Percentiles rank a stretch among this genome's conserved stretches.
Conservation (phyloP, 345 rosid species). For the Eucalyptus caleyi region DNA sequence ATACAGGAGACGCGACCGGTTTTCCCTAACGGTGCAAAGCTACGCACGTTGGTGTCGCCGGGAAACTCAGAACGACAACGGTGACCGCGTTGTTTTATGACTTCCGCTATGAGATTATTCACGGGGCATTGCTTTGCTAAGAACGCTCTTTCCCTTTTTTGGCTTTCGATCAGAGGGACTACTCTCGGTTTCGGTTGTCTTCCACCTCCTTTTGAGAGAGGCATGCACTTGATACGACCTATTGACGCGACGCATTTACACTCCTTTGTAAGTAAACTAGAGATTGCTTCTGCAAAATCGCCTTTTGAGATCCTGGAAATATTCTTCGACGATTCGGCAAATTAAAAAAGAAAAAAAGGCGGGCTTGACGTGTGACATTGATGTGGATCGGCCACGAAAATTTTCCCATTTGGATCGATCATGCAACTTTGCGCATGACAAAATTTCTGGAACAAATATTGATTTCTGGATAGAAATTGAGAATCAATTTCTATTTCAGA, state of each 20-base stretch:
- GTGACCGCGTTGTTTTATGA: background rate
- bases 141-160: background rate
- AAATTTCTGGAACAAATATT: no score
- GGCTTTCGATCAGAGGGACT: background rate
- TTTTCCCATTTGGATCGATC: background rate
- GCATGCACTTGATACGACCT: background rate
- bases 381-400: background rate
- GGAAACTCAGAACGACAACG: background rate
- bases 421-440: background rate
- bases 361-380: background rate
- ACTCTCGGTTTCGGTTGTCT: background rate
- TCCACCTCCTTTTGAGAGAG: background rate
- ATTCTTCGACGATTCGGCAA: background rate
- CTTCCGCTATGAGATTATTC: background rate
- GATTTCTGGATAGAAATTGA: no score
- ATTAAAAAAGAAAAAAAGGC: background rate
- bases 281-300: background rate
- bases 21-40: background rate
- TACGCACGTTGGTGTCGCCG: background rate
- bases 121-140: background rate
- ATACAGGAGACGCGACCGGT: background rate
- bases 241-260: background rate
- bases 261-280: background rate
- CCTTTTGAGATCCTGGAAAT: background rate
- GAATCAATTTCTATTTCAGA: no score